A percentile compares a stretch with the other conserved stretches of the same genome.
Evolutionary conservation across 1,284 basidiomycete genomes (phyloP).

Genomic region (Puccinia horiana): DNA sequence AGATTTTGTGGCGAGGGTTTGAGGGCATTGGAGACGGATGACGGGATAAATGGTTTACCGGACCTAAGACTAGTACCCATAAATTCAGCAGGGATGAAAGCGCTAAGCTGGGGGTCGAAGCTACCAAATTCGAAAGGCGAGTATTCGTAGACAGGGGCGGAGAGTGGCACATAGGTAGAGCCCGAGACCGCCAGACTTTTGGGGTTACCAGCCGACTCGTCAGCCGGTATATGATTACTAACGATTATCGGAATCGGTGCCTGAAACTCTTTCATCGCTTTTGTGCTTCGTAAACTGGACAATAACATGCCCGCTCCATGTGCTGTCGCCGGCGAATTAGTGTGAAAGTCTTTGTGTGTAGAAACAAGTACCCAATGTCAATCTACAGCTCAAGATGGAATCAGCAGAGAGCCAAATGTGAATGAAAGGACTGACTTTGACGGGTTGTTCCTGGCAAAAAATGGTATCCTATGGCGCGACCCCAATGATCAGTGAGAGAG

Average conservation of each 20-base stretch:
- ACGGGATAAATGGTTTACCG: slow-evolving; percentile 54
- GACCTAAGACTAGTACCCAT: slow-evolving; percentile 58
- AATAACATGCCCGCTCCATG: slow-evolving; percentile 27
- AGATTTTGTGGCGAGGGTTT: background rate
- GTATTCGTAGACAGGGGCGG: slow-evolving; percentile 61
- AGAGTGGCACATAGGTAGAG: slow-evolving; percentile 10
- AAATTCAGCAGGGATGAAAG: slow-evolving; percentile 58
- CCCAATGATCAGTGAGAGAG: slow-evolving; percentile 37
- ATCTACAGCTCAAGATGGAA: too few species aligned
- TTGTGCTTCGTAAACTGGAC: background rate
- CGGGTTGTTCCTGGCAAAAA: slow-evolving; percentile 22
- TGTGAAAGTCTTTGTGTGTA: slow-evolving; percentile 22
- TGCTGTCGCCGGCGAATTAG: slow-evolving; percentile 16
- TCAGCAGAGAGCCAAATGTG: too few species aligned
- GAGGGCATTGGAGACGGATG: background rate
- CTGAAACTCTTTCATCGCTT: background rate
- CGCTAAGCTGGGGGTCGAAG: slow-evolving; percentile 59
- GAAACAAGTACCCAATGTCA: background rate
- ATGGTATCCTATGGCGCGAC: slow-evolving; percentile 5
- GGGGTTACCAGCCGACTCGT: background rate
- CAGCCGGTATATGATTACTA: slow-evolving; percentile 17
- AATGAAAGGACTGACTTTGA: slow-evolving; percentile 9
- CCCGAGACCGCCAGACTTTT: background rate
- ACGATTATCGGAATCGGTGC: slow-evolving; percentile 30
- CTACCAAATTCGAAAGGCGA: slow-evolving; percentile 62